Evolutionary conservation across 1,284 basidiomycete genomes (phyloP).

Genomic region (Bondarzewia mesenterica): DNA sequence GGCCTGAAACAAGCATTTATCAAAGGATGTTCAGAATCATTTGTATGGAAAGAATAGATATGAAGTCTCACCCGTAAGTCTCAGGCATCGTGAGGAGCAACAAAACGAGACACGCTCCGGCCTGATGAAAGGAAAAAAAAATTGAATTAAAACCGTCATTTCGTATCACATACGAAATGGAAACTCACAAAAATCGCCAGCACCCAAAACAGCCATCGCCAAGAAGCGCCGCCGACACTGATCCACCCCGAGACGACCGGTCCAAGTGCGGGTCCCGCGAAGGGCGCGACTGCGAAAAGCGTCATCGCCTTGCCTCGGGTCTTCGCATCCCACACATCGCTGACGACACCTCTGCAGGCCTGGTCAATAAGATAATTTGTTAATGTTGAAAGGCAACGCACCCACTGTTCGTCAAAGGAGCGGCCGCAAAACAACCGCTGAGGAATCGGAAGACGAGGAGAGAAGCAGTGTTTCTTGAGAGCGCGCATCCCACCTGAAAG

Average conservation of each 20-base stretch:
- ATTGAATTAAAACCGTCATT: too few species aligned
- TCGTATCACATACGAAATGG: background rate
- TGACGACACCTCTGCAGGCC: conserved; percentile 21
- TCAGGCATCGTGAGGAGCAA: conserved; percentile 71
- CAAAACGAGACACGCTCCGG: conserved; percentile 35
- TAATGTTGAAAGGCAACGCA: background rate
- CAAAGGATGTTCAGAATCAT: too few species aligned
- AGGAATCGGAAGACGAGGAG: conserved; percentile 63
- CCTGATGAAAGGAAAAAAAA: conserved; percentile 15
- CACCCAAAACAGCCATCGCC: conserved; percentile 77
- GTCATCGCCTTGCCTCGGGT: conserved; percentile 27
- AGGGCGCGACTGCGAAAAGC: conserved; percentile 48
- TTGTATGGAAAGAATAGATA: too few species aligned
- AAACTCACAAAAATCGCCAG: conserved; percentile 54
- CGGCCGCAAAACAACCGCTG: conserved; percentile 46
- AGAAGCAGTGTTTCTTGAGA: conserved; percentile 47
- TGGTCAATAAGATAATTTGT: background rate
- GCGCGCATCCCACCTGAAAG: conserved; percentile 60
- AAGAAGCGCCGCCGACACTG: conserved; percentile 39
- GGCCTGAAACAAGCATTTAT: too few species aligned
- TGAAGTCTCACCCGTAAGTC: too few species aligned
- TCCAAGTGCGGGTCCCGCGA: conserved; percentile 54
- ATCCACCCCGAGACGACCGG: conserved; percentile 13
- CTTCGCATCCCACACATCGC: conserved; percentile 27
- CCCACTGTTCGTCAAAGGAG: conserved; percentile 31